Conservation (phyloP, 2,329 filamentous ascomycete genomes). For the Diplodia mutila region DNA sequence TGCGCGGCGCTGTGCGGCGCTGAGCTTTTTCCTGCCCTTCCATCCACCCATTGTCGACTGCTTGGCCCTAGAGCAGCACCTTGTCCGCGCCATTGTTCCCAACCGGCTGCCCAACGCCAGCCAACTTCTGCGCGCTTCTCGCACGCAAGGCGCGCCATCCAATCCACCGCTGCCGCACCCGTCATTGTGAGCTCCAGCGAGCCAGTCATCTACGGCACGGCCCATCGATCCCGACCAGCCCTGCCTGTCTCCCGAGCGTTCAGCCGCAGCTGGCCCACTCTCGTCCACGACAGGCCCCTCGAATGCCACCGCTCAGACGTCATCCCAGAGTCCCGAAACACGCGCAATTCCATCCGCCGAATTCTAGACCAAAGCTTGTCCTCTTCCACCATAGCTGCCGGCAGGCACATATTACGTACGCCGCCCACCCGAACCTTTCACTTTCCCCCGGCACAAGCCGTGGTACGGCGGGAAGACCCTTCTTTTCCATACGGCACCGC, state of each 20-base stretch:
- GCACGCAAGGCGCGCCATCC: constrained; percentile 6
- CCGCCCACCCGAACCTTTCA: neutral
- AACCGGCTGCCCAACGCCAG: constrained; percentile 1
- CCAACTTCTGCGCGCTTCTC: neutral
- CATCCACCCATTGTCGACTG: neutral
- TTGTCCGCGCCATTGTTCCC: neutral
- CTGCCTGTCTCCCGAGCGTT: constrained; percentile 7
- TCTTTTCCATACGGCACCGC: neutral
- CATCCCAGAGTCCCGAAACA: constrained; percentile 12
- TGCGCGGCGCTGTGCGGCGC: neutral
- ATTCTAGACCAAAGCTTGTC: constrained; percentile 11
- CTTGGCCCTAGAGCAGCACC: neutral
- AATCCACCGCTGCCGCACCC: constrained; percentile 2
- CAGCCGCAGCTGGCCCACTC: constrained; percentile 14
- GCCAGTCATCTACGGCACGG: constrained; percentile 18
- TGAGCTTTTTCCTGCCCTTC: neutral
- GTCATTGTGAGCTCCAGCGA: neutral
- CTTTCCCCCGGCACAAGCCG: neutral
- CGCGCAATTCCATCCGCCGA: constrained; percentile 1
- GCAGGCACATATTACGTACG: neutral
- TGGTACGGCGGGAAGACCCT: neutral
- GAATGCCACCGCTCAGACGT: constrained; percentile 9
- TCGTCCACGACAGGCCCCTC: constrained; percentile 14
- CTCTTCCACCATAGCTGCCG: neutral
- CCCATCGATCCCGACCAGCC: constrained; percentile 13